Conservation (phyloP, 208 protist species). For the Acanthamoeba culbertsoni region DNA sequence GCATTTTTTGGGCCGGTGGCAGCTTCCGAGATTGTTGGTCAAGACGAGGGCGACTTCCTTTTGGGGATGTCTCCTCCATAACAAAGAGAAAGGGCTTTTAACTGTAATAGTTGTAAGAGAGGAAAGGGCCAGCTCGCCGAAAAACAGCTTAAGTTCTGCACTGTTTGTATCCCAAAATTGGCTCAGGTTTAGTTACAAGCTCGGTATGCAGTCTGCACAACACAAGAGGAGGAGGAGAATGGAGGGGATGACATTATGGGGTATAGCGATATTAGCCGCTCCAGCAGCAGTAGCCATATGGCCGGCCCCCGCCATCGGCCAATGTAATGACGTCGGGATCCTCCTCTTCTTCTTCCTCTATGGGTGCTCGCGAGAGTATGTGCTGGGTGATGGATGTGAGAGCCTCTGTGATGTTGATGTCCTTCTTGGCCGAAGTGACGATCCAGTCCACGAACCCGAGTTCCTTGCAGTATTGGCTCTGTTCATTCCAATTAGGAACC, state of each 20-base stretch:
- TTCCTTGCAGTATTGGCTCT: constrained; percentile 70
- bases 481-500: constrained; percentile 62
- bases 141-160: too few species aligned
- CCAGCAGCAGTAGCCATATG: not conserved
- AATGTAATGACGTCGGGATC: not conserved
- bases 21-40: not conserved
- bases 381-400: constrained; percentile 71
- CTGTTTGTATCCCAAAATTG: too few species aligned
- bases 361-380: constrained; percentile 71
- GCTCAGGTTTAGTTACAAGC: too few species aligned
- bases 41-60: not conserved
- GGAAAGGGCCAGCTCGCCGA: too few species aligned
- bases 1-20: not conserved
- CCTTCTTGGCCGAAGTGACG: constrained; percentile 81
- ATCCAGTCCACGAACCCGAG: constrained; percentile 22
- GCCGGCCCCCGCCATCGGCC: not conserved
- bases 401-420: constrained; percentile 79
- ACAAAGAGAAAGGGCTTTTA: too few species aligned
- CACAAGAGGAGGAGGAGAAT: not conserved
- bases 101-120: too few species aligned
- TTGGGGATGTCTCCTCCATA: not conserved
- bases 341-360: not conserved
- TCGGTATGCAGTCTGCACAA: not conserved
- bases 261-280: not conserved
- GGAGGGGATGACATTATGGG: not conserved